phyloP scores from a whole-genome alignment of 441 rosid genomes.

The Croton laevigatus region DNA sequence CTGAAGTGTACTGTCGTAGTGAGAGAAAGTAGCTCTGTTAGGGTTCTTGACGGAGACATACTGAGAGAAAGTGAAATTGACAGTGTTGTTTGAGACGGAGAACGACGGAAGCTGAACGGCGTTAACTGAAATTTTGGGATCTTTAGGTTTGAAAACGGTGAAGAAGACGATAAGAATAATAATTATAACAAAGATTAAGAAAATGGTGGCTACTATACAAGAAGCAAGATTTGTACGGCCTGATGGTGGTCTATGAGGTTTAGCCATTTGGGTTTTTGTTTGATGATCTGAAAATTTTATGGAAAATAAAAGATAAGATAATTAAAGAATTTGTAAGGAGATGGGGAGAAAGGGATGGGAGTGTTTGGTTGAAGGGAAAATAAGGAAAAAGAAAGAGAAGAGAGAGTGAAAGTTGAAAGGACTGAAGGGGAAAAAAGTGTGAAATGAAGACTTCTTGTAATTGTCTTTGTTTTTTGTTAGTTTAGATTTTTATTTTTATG shows the following conservation, averaged over 20 bases:
- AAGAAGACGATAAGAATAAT: constrained; percentile 71
- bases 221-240: constrained; percentile 84
- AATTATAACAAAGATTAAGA: constrained; percentile 63
- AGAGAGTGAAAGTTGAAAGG: background rate
- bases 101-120: constrained; percentile 93
- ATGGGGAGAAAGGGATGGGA: background rate
- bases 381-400: background rate
- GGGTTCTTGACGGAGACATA: constrained; percentile 84
- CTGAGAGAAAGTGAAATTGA: constrained; percentile 82
- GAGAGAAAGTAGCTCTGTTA: constrained; percentile 74
- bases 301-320: background rate
- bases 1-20: constrained; percentile 87
- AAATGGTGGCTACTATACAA: constrained; percentile 78
- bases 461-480: background rate
- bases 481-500: background rate
- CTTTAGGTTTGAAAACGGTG: constrained; percentile 84
- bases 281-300: background rate
- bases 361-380: background rate
- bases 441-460: background rate
- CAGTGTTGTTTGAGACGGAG: constrained; percentile 75
- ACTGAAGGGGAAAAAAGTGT: background rate
- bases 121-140: constrained; percentile 79
- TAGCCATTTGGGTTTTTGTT: constrained; percentile 22
- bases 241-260: constrained; percentile 36
- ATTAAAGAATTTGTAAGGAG: background rate